Evolutionary conservation across 345 rosid species (phyloP), one percentile per base, ranked within the genome.

Genomic region (Hibiscus trionum): DNA sequence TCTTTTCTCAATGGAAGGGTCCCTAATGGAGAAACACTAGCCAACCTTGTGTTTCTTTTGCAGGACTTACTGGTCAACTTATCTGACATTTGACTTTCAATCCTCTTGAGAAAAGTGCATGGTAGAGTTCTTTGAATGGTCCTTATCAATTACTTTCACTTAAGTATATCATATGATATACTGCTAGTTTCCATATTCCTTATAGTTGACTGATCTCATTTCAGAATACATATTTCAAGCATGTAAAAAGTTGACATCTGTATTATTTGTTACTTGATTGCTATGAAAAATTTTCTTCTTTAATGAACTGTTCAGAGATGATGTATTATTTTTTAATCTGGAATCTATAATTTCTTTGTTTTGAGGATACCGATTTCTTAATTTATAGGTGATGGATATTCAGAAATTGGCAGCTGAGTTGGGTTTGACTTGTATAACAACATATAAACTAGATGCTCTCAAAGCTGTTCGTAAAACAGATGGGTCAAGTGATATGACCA

Each of bases 371-470:
- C 16, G 27, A 2, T 74, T 58, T 70, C 46, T 12, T 39, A 35
- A 15, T 56, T 78, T 71, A 29, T 73, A 87, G 97, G 97, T 91
- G 78, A 78, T 84, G 70, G 88, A 88, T 82, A 84, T 91, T 72
- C 83, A 90, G 78, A 90, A 90, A 59, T 77, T 90, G 86, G 90
- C 90, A 80, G 87, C 89, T 35, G 99, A 95, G 86, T 78, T 92
- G 91, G 86, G 97, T 16, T 84, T 92, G 80, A 88, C 80, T 50
- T 92, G 94, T 81, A 90, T 95, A 76, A 89, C 80, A 17, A 84
- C 98, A 6, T 90, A 84, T 76, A 95, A 86, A 79, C 70, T 95
- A 73, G 98, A 95, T 77, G 96, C 97, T 64, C 91, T 92, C 61
- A 92, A 95, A 85, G 83, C 98, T 80, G 93, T 91, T 79, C 49